A percentile compares a stretch with the other conserved stretches of the same genome.
These are phyloP conservation scores for Marasmius tenuissimus DNA, from an alignment of 1,284 basidiomycete genomes.

Conservation along the genomic window DNA sequence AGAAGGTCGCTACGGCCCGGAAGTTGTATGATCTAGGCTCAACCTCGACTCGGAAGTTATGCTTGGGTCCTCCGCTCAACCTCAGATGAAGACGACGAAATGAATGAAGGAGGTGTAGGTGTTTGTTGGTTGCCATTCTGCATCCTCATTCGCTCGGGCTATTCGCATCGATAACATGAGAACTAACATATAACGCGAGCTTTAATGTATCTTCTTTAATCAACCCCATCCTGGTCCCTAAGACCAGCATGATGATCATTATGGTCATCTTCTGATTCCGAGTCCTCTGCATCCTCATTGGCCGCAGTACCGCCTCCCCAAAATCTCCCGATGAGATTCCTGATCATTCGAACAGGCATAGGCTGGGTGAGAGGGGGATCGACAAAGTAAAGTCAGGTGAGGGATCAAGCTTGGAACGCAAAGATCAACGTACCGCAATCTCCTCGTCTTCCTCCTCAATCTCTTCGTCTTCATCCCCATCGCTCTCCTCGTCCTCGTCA, in stretches of 20 bases:
- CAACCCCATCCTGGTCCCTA: neutral
- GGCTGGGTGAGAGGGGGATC: constrained; percentile 38
- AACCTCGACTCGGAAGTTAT: too few relatives aligned
- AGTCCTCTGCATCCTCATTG: neutral
- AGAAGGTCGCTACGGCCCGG: too few relatives aligned
- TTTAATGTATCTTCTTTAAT: neutral
- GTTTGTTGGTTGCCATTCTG: too few relatives aligned
- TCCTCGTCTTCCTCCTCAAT: constrained; percentile 32
- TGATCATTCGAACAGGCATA: constrained; percentile 59
- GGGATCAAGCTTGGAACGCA: neutral
- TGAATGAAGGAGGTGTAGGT: too few relatives aligned
- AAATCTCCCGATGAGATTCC: constrained; percentile 60
- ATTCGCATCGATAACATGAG: too few relatives aligned
- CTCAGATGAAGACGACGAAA: too few relatives aligned
- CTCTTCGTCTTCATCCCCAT: constrained; percentile 21
- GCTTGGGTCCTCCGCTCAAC: too few relatives aligned
- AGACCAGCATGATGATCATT: neutral
- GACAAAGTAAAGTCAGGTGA: neutral
- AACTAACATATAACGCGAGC: too few relatives aligned
- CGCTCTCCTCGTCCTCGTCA: constrained; percentile 14
- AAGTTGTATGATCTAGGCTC: too few relatives aligned
- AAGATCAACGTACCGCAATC: constrained; percentile 41
- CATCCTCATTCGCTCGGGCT: too few relatives aligned
- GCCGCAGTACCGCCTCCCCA: constrained; percentile 42
- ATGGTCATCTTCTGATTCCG: neutral